Evolutionary conservation across 345 rosid species (phyloP).

Genomic region (Psidium guajava): DNA sequence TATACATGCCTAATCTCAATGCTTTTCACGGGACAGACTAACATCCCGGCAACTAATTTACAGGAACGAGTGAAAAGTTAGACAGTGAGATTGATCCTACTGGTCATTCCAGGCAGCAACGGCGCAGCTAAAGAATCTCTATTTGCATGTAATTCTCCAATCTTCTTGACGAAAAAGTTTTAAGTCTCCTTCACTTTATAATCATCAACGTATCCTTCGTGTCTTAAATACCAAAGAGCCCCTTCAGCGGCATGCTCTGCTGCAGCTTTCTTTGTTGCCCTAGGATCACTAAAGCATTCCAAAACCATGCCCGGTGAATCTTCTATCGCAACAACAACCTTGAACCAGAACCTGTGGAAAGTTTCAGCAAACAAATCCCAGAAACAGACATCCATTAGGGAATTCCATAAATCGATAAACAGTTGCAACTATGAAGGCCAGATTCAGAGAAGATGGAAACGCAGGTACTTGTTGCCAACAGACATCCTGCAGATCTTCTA

Average conservation of each 20-base stretch:
- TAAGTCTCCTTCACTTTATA: not conserved
- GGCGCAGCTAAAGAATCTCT: not conserved
- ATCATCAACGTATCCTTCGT: slow-evolving; percentile 25
- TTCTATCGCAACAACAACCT: slow-evolving; percentile 48
- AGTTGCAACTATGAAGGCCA: not conserved
- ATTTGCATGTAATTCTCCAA: not conserved
- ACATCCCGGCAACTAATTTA: not conserved
- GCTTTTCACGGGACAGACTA: not conserved
- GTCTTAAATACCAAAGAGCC: slow-evolving; percentile 60
- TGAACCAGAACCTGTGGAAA: slow-evolving; percentile 52
- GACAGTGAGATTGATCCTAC: not conserved
- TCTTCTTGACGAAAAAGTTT: not conserved
- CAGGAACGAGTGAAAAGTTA: not conserved
- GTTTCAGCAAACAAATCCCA: not conserved
- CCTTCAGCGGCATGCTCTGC: slow-evolving; percentile 83
- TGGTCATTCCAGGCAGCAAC: not conserved
- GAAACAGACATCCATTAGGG: not conserved
- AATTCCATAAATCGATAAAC: not conserved
- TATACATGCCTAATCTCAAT: not conserved
- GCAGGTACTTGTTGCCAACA: not conserved
- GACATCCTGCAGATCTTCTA: not conserved
- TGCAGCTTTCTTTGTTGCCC: slow-evolving; percentile 57
- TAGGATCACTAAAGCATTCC: slow-evolving; percentile 46
- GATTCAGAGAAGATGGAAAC: not conserved
- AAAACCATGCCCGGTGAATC: slow-evolving; percentile 26